A percentile compares a stretch with the other conserved stretches of the same genome.
These are phyloP conservation scores for Pythium grandisporangium DNA, from an alignment of 352 stramenopile genomes.

Conservation along the genomic window DNA sequence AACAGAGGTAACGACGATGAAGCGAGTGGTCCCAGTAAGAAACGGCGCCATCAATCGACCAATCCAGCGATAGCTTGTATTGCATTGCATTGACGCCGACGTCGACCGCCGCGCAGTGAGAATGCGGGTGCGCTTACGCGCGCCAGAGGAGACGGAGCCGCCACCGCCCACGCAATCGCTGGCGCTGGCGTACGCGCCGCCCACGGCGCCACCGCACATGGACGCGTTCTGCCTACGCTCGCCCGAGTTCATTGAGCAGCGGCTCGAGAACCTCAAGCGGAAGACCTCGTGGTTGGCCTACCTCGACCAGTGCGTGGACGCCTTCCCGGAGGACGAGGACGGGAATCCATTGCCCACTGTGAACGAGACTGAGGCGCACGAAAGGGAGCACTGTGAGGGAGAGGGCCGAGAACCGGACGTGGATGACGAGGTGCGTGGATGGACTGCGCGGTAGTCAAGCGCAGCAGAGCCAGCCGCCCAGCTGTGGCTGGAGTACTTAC, in stretches of 20 bases:
- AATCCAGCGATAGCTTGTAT: no score
- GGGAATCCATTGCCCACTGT: no score
- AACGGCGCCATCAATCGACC: no score
- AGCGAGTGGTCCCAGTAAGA: no score
- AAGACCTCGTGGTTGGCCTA: constrained; percentile 46
- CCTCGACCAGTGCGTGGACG: constrained; percentile 67
- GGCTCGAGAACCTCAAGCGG: constrained; percentile 82
- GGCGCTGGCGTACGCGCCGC: constrained; percentile 15
- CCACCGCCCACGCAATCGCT: constrained; percentile 1
- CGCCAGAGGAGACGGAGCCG: constrained; percentile 41
- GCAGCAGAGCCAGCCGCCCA: no score
- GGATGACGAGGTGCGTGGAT: no score
- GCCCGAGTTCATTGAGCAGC: constrained; percentile 78
- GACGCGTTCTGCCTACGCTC: constrained; percentile 60
- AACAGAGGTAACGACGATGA: no score
- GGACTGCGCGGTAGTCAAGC: no score
- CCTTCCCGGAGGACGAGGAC: constrained; percentile 31
- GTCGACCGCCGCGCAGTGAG: no score
- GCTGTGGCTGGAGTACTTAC: no score
- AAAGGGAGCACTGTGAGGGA: background rate
- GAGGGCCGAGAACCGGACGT: constrained; percentile 3
- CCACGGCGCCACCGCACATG: constrained; percentile 9
- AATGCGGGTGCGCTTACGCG: constrained; percentile 58
- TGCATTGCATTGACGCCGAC: no score
- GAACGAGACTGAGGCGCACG: constrained; percentile 3